Evolutionary conservation across 352 stramenopile species (phyloP).

Genomic region (Pythium volutum): DNA sequence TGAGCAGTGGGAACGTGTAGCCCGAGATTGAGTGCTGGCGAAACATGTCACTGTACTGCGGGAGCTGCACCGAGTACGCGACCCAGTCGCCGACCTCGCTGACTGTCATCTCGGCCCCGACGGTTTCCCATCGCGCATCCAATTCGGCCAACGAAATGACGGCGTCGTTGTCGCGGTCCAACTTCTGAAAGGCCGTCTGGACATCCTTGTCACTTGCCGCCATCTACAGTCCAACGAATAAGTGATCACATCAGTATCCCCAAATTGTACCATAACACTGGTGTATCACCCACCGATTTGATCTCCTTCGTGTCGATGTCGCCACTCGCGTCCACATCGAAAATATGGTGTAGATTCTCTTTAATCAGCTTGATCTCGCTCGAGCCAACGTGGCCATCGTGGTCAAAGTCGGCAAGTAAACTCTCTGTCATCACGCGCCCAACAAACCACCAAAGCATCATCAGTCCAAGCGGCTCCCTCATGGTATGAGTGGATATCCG

Average conservation of each 20-base stretch:
- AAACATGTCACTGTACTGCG: constrained; percentile 80
- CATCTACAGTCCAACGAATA: constrained; percentile 28
- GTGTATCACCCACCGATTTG: constrained; percentile 41
- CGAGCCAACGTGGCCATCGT: constrained; percentile 68
- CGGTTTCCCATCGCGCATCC: constrained; percentile 72
- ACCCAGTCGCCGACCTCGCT: constrained; percentile 82
- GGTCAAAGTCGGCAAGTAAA: constrained; percentile 75
- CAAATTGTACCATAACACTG: background rate
- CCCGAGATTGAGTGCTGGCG: constrained; percentile 77
- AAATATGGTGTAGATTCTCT: constrained; percentile 74
- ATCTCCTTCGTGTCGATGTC: constrained; percentile 74
- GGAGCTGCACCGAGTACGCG: constrained; percentile 71
- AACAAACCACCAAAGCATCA: background rate
- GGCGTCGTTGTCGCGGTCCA: constrained; percentile 76
- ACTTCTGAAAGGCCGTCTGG: constrained; percentile 61
- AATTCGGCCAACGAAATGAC: constrained; percentile 82
- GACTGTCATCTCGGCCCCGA: constrained; percentile 86
- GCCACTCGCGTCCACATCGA: constrained; percentile 77
- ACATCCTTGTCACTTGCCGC: constrained; percentile 63
- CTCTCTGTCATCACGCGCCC: constrained; percentile 47
- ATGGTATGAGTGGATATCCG: background rate
- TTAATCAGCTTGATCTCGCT: constrained; percentile 81
- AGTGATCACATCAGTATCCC: background rate
- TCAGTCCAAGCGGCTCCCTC: background rate
- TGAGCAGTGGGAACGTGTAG: constrained; percentile 85